Base-by-base conservation (phyloP, 176 grass and related monocot species). In the Paspalum vaginatum region DNA sequence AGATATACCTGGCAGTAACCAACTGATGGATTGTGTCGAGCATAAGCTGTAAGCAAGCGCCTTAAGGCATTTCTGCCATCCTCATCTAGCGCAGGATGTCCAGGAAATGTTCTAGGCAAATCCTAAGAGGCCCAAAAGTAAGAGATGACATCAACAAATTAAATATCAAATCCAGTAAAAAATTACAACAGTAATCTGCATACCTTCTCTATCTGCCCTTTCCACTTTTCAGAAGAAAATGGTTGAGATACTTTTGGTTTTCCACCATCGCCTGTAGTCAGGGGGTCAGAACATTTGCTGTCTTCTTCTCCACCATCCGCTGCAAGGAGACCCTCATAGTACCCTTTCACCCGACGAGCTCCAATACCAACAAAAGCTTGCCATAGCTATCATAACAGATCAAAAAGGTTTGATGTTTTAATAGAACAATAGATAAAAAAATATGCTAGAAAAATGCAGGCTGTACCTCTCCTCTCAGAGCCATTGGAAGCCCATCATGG, bases 41-140 rank as follows among this genome's bases (percentile, higher is more conserved):
- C 97, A 91, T 99, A 99, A 89, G 97, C 93, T 61, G 91, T 96
- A 14, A 99, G 91, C 63, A 99, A 89, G 72, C 93, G 84, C 64
- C 93, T 99, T 81, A 99, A 88, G 81, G 97, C 90, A 99, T 96
- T 99, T 88, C 93, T 95, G 18, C 97, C 97, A 88, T 86, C 85
- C 77, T 93, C 97, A 66, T 99, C 97, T 47, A 99, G 76, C 70
- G 93, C 90, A 67, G 97, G 97, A 85, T 99, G 97, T 64, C 97
- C 97, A 76, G 97, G 97, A 83, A 99, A 99, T 79, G 97, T 99
- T 88, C 97, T 99, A 55, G 97, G 97, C 79, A 99, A 86, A 91
- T 99, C 97, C 97, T 99, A 79, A 61, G 74, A 66, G 25, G 8
- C 1, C 44, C 70, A 52, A 78, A 52, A 60, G 65, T 44, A 85